These are phyloP conservation scores for Starmerella roubikii DNA, from an alignment of 805 yeast species.

Conservation along the genomic window DNA sequence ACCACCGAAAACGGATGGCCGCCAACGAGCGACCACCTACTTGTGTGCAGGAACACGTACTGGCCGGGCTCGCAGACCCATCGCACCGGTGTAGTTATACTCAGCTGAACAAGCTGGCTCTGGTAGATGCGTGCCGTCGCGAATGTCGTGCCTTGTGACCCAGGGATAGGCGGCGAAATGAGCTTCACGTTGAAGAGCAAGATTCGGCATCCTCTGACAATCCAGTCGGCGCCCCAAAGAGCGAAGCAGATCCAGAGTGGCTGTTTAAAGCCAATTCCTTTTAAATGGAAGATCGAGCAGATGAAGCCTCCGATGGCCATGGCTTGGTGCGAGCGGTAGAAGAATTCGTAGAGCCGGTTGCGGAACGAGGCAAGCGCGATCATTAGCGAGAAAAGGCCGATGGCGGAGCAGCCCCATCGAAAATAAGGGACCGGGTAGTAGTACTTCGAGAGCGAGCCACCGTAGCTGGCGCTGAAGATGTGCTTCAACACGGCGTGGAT, in stretches of 20 bases:
- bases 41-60: conserved; percentile 44
- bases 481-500: conserved; percentile 41
- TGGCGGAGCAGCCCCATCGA: conserved; percentile 27
- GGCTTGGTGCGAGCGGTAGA: conserved; percentile 40
- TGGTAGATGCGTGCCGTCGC: conserved; percentile 33
- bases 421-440: conserved; percentile 27
- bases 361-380: conserved; percentile 40
- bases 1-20: conserved; percentile 56
- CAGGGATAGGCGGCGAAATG: conserved; percentile 29
- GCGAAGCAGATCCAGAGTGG: conserved; percentile 43
- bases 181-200: conserved; percentile 25
- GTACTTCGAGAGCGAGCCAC: conserved; percentile 23
- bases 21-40: conserved; percentile 40
- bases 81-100: conserved; percentile 37
- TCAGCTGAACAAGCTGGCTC: conserved; percentile 37
- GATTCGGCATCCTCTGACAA: conserved; percentile 41
- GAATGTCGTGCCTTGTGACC: conserved; percentile 16
- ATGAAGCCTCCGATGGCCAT: conserved; percentile 40
- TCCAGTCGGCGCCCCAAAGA: conserved; percentile 56
- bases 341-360: conserved; percentile 39
- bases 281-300: conserved; percentile 42
- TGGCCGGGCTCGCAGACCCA: conserved; percentile 52
- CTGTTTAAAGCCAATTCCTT: conserved; percentile 40
- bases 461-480: conserved; percentile 28
- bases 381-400: conserved; percentile 28